Percentiles rank a stretch among this genome's conserved stretches.
phyloP scores from a whole-genome alignment of 352 stramenopile genomes.

The Phytopythium chamaehyphon region DNA sequence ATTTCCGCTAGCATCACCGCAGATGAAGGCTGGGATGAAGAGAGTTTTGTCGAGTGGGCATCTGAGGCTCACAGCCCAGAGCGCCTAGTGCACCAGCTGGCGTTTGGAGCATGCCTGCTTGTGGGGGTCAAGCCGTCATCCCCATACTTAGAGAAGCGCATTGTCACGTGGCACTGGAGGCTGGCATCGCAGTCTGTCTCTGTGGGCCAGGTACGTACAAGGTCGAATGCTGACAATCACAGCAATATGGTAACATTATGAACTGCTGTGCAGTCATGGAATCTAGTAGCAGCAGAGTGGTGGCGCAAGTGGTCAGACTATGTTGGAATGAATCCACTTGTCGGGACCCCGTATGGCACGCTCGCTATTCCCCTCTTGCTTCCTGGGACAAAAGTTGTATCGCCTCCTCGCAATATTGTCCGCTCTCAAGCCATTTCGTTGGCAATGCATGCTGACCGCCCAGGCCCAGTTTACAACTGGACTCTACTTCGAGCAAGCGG shows the following conservation, averaged over 20 bases:
- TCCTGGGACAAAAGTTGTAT: slow-evolving; percentile 25
- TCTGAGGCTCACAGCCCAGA: slow-evolving; percentile 27
- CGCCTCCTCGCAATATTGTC: slow-evolving; percentile 10
- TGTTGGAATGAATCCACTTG: slow-evolving; percentile 49
- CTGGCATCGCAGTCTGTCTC: slow-evolving; percentile 36
- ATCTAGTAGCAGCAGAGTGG: slow-evolving; percentile 68
- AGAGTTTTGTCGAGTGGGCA: slow-evolving; percentile 53
- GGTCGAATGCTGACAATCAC: too few species aligned
- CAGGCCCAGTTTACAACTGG: slow-evolving; percentile 82
- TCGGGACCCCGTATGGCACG: slow-evolving; percentile 55
- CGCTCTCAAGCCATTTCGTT: slow-evolving; percentile 5
- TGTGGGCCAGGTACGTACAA: slow-evolving; percentile 45
- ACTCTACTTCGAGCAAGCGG: slow-evolving; percentile 69
- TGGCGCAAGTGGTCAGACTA: slow-evolving; percentile 84
- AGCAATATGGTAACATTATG: too few species aligned
- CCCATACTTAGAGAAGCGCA: slow-evolving; percentile 56
- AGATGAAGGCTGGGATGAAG: slow-evolving; percentile 34
- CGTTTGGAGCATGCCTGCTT: slow-evolving; percentile 67
- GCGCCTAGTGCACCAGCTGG: slow-evolving; percentile 64
- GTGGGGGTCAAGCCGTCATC: slow-evolving; percentile 77
- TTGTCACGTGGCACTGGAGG: slow-evolving; percentile 72
- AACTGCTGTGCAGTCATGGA: slow-evolving; percentile 57
- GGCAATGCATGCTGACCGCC: slow-evolving; percentile 21
- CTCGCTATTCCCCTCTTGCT: slow-evolving; percentile 55
- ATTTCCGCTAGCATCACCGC: slow-evolving; percentile 34